These are phyloP conservation scores for Aeminium ludgeri DNA, from an alignment of 495 filamentous ascomycete species.

Conservation along the genomic window DNA sequence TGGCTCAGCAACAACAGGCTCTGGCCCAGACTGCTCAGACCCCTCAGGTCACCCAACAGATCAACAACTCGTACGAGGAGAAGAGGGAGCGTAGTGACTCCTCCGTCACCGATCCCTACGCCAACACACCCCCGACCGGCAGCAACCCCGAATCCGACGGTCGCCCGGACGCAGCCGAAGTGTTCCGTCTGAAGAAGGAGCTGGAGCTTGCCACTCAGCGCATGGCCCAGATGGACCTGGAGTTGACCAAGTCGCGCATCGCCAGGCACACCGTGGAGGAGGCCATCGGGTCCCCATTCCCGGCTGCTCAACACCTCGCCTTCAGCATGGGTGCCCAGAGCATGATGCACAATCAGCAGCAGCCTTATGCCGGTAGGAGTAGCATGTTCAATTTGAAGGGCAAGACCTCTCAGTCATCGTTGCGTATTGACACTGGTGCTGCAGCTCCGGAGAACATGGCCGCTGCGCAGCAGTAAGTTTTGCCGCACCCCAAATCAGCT, in stretches of 20 bases:
- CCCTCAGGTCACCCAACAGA: no score
- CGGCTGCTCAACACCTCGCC: constrained; percentile 15
- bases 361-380: no score
- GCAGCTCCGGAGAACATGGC: constrained; percentile 43
- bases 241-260: constrained; percentile 62
- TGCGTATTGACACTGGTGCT: constrained; percentile 43
- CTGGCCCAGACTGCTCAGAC: no score
- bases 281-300: constrained; percentile 42
- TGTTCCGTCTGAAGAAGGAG: constrained; percentile 49
- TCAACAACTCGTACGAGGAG: constrained; percentile 5
- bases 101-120: constrained; percentile 35
- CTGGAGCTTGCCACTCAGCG: constrained; percentile 61
- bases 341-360: no score
- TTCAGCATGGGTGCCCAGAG: constrained; percentile 6
- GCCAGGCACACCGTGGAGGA: constrained; percentile 62
- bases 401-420: no score
- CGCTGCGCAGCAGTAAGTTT: neutral
- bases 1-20: constrained; percentile 48
- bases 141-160: constrained; percentile 20
- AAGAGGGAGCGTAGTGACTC: constrained; percentile 29
- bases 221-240: constrained; percentile 68
- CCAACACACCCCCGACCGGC: constrained; percentile 30
- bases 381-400: no score
- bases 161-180: constrained; percentile 29
- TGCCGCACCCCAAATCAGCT: no score